Percentiles rank a stretch among this genome's conserved stretches.
These are phyloP conservation scores for Blastobotrys mokoenaii DNA, from an alignment of 805 yeast species.

Conservation along the genomic window DNA sequence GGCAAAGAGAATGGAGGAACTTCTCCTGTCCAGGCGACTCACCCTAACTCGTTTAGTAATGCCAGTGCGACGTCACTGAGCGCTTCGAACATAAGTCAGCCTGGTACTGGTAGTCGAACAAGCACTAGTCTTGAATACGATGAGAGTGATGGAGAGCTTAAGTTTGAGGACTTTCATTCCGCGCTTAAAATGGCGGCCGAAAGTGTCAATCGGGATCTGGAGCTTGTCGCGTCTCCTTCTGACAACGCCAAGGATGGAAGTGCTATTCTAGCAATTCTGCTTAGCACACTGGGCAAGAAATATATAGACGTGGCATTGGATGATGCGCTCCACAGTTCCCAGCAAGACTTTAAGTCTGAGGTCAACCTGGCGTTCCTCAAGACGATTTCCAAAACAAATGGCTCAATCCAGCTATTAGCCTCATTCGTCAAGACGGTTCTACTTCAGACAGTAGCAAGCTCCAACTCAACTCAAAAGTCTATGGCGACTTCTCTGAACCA, in stretches of 20 bases:
- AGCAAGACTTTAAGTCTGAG: conserved; percentile 20
- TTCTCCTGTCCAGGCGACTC: conserved; percentile 1
- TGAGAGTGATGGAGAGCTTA: conserved; percentile 22
- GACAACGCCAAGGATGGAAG: conserved; percentile 51
- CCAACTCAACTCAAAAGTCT: conserved; percentile 48
- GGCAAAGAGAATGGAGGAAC: conserved; percentile 2
- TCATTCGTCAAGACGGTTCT: conserved; percentile 67
- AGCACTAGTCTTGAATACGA: conserved; percentile 6
- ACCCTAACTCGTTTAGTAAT: neutral
- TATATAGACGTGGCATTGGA: conserved; percentile 73
- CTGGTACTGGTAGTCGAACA: conserved; percentile 3
- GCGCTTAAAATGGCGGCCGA: conserved; percentile 68
- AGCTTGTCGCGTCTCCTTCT: conserved; percentile 45
- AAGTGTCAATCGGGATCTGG: conserved; percentile 67
- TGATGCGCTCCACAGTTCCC: conserved; percentile 39
- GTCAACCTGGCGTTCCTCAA: conserved; percentile 41
- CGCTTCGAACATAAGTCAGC: neutral
- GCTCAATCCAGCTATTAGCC: conserved; percentile 56
- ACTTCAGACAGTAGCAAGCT: conserved; percentile 56
- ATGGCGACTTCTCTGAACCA: conserved; percentile 56
- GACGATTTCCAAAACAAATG: conserved; percentile 46
- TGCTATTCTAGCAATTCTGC: conserved; percentile 57
- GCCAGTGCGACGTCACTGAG: neutral
- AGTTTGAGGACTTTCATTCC: conserved; percentile 45
- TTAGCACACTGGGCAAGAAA: conserved; percentile 62